phyloP scores from a whole-genome alignment of 441 rosid genomes.

The Macaranga tanarius region DNA sequence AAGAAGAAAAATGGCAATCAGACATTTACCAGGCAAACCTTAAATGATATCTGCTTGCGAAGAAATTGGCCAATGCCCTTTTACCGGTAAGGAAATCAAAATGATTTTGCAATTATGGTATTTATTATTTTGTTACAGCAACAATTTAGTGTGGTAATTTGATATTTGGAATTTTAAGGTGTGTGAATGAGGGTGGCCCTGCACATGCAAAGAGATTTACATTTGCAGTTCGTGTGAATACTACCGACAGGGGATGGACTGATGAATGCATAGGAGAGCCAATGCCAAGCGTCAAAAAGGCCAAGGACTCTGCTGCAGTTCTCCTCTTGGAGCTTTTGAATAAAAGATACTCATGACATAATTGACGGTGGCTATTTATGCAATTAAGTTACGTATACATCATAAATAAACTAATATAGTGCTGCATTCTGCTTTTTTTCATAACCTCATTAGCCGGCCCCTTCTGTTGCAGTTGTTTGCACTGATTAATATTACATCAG shows the following conservation, averaged over 20 bases:
- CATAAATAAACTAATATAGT: not conserved
- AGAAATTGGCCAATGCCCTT: slow-evolving; percentile 98
- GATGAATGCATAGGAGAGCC: slow-evolving; percentile 98
- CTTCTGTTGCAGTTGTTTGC: no score
- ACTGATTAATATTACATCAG: not conserved
- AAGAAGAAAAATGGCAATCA: slow-evolving; percentile 79
- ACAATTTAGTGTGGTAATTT: slow-evolving; percentile 1
- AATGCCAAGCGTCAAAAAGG: slow-evolving; percentile 99
- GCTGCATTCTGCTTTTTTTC: not conserved
- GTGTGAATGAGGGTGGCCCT: slow-evolving; percentile 94
- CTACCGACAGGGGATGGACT: slow-evolving; percentile 83
- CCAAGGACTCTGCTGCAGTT: slow-evolving; percentile 94
- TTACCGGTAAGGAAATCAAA: slow-evolving; percentile 55
- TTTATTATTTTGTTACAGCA: not conserved
- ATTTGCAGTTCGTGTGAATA: slow-evolving; percentile 86
- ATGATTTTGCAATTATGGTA: not conserved
- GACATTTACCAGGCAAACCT: slow-evolving; percentile 87
- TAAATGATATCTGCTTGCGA: slow-evolving; percentile 92
- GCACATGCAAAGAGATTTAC: slow-evolving; percentile 98
- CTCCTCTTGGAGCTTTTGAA: slow-evolving; percentile 78
- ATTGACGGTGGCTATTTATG: not conserved
- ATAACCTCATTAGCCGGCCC: not conserved
- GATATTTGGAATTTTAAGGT: slow-evolving; percentile 40
- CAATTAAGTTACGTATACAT: not conserved
- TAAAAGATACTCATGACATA: slow-evolving; percentile 41